phyloP scores from a whole-genome alignment of 306 rosid genomes.

The Luffa acutangula region DNA sequence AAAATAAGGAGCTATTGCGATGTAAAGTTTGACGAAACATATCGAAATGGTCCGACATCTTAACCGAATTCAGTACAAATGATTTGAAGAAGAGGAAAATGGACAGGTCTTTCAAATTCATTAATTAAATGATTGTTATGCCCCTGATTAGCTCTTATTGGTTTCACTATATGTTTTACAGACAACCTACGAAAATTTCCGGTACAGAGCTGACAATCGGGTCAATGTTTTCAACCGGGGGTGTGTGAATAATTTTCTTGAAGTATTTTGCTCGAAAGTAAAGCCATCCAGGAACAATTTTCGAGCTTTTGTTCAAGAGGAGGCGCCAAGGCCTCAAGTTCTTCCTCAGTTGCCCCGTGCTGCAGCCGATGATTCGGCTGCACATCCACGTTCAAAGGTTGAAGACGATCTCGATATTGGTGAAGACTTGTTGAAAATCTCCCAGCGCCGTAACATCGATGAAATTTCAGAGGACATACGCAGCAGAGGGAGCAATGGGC shows the following conservation, averaged over 20 bases:
- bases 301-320: constrained; percentile 65
- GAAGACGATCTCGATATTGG: constrained; percentile 86
- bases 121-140: not conserved
- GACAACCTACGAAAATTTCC: constrained; percentile 90
- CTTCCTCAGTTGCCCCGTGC: constrained; percentile 22
- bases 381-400: constrained; percentile 73
- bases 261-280: constrained; percentile 67
- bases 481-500: constrained; percentile 62
- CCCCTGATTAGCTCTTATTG: not conserved
- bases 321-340: constrained; percentile 39
- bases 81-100: not conserved
- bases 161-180: constrained; percentile 18
- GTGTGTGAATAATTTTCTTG: constrained; percentile 63
- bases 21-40: too few relatives aligned
- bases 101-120: not conserved
- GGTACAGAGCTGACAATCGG: constrained; percentile 73
- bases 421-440: constrained; percentile 84
- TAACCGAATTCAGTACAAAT: not conserved
- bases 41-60: too few relatives aligned
- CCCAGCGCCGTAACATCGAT: constrained; percentile 80
- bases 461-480: constrained; percentile 65
- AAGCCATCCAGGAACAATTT: constrained; percentile 75
- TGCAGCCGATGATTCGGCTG: constrained; percentile 42
- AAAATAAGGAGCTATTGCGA: not conserved
- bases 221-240: constrained; percentile 63